Percentiles rank a stretch among this genome's conserved stretches.
Conservation (phyloP, 2,329 filamentous ascomycete genomes). For the Rhinocladiella similis region DNA sequence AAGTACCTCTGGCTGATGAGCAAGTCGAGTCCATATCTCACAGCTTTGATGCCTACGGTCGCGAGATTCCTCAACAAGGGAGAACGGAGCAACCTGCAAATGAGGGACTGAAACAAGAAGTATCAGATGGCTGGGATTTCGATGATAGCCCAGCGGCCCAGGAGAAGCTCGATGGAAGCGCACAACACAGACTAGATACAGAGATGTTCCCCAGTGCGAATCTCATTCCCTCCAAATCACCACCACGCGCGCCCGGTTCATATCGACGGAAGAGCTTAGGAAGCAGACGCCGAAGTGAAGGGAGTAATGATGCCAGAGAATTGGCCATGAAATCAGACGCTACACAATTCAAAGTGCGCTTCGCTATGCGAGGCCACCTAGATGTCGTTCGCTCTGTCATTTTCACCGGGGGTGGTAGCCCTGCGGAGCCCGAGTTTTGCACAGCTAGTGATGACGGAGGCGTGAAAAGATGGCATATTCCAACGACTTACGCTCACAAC, state of each 20-base stretch:
- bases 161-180: conserved; percentile 43
- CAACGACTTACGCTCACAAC: conserved; percentile 61
- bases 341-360: conserved; percentile 85
- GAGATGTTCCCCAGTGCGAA: conserved; percentile 83
- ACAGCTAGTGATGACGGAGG: conserved; percentile 94
- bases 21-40: conserved; percentile 59
- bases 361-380: conserved; percentile 86
- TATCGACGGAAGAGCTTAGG: conserved; percentile 81
- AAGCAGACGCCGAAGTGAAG: conserved; percentile 62
- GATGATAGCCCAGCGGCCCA: conserved; percentile 67
- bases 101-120: conserved; percentile 40
- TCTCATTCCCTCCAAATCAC: conserved; percentile 76
- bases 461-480: conserved; percentile 96
- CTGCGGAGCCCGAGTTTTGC: conserved; percentile 93
- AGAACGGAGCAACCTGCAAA: conserved; percentile 45
- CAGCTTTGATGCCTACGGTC: conserved; percentile 59
- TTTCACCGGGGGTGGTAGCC: conserved; percentile 93
- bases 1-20: conserved; percentile 50
- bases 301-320: conserved; percentile 64
- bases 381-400: conserved; percentile 93
- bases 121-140: conserved; percentile 87
- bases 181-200: conserved; percentile 73
- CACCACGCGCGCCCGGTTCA: conserved; percentile 61
- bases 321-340: conserved; percentile 61
- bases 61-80: conserved; percentile 49